Percentiles rank a stretch among this genome's conserved stretches.
These are phyloP conservation scores for Kazachstania martiniae DNA, from an alignment of 805 yeast genomes.

Conservation along the genomic window DNA sequence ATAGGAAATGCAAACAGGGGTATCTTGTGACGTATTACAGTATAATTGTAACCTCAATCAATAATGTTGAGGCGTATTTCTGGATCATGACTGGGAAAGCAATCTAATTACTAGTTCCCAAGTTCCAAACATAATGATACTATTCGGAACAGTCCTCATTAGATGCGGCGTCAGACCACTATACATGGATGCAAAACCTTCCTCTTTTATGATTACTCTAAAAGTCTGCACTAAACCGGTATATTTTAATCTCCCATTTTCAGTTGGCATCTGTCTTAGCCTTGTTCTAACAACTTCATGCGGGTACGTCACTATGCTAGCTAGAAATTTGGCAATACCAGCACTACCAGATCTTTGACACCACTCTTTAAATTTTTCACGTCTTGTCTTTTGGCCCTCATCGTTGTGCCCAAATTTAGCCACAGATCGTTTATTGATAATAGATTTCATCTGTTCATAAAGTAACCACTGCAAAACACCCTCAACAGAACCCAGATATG, in stretches of 20 bases:
- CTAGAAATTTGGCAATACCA: slow-evolving; percentile 89
- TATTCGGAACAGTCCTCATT: slow-evolving; percentile 93
- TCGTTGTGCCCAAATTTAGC: slow-evolving; percentile 26
- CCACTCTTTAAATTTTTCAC: slow-evolving; percentile 77
- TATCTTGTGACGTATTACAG: too few relatives aligned
- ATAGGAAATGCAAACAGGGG: too few relatives aligned
- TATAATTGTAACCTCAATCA: too few relatives aligned
- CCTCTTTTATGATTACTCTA: slow-evolving; percentile 75
- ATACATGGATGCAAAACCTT: slow-evolving; percentile 86
- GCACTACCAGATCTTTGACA: slow-evolving; percentile 95
- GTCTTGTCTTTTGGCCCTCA: slow-evolving; percentile 29
- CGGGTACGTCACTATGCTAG: slow-evolving; percentile 88
- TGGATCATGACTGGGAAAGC: slow-evolving; percentile 27
- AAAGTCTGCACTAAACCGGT: slow-evolving; percentile 86
- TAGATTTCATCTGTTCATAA: slow-evolving; percentile 83
- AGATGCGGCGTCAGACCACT: slow-evolving; percentile 97
- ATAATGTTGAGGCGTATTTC: not conserved
- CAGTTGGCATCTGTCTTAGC: slow-evolving; percentile 84
- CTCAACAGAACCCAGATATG: slow-evolving; percentile 87
- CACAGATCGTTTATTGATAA: slow-evolving; percentile 47
- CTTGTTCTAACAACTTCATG: slow-evolving; percentile 96
- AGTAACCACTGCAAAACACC: slow-evolving; percentile 93
- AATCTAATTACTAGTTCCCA: slow-evolving; percentile 78
- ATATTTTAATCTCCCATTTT: slow-evolving; percentile 74
- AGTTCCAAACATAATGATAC: slow-evolving; percentile 97